Base-by-base conservation (phyloP, 805 yeast species). In the Metschnikowia shivogae region DNA sequence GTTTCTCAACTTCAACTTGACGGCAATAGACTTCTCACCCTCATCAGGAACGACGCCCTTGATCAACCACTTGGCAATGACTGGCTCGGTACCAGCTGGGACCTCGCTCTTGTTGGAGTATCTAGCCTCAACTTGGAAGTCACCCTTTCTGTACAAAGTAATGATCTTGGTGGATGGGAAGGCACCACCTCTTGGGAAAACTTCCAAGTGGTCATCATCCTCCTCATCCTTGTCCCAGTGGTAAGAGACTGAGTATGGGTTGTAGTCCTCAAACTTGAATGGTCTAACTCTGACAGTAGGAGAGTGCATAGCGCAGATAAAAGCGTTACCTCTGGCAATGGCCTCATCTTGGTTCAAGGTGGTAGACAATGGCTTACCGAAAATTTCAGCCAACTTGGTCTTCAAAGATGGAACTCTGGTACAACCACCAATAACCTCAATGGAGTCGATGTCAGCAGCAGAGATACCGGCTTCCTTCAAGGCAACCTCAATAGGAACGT, bases 341-440 rank as follows among this genome's bases (percentile, higher is more conserved):
- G 99, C 97, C 79, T 93, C 99, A 67, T 93, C 99, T 76, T 90
- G 97, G 80, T 93, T 93, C 73, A 95, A 81, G 58, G 98, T 95
- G 77, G 86, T 86, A 34, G 97, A 87, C 65, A 93, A 51, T 14
- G 47, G 55, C 56, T 51, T 55, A 67, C 87, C 62, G 66, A 93
- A 89, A 55, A 86, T 76, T 64, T 84, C 86, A 58, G 85, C 58
- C 58, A 93, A 78, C 63, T 80, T 84, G 58, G 83, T 79, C 80
- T 93, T 93, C 66, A 93, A 76, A 45, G 86, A 73, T 66, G 99
- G 99, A 56, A 93, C 95, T 80, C 99, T 89, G 58, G 97, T 87
- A 67, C 95, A 86, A 59, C 99, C 99, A 75, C 99, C 99, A 64
- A 93, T 85, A 49, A 93, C 82, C 76, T 93, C 99, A 57, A 93